A percentile compares a stretch with the other conserved stretches of the same genome.
These are phyloP conservation scores for Debaryomyces robertsiae DNA, from an alignment of 1,139 yeast genomes.

Conservation along the genomic window DNA sequence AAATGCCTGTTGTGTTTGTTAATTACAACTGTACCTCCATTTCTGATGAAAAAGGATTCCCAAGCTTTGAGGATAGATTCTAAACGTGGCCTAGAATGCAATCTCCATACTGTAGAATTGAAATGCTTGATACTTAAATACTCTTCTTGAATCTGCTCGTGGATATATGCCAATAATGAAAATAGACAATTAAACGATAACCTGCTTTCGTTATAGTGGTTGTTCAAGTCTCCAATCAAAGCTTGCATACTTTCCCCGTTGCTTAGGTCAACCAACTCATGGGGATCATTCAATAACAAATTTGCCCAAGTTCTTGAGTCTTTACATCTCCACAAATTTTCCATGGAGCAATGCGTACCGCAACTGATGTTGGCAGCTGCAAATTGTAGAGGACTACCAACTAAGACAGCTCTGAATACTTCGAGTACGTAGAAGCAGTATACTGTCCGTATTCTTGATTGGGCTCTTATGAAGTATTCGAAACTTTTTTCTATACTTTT, in stretches of 20 bases:
- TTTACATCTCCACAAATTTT: slow-evolving; percentile 68
- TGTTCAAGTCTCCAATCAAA: slow-evolving; percentile 50
- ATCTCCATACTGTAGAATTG: slow-evolving; percentile 55
- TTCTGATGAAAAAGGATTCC: slow-evolving; percentile 62
- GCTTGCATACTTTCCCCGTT: slow-evolving; percentile 58
- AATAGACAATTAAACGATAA: slow-evolving; percentile 61
- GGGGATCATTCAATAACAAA: slow-evolving; percentile 15
- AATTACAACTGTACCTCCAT: slow-evolving; percentile 61
- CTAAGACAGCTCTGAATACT: slow-evolving; percentile 66
- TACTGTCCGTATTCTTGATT: slow-evolving; percentile 83
- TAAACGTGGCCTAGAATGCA: slow-evolving; percentile 58
- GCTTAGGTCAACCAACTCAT: slow-evolving; percentile 49
- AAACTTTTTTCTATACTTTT: slow-evolving; percentile 47
- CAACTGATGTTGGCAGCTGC: slow-evolving; percentile 65
- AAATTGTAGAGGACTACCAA: slow-evolving; percentile 59
- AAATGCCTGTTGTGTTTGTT: slow-evolving; percentile 52
- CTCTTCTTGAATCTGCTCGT: slow-evolving; percentile 65
- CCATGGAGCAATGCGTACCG: slow-evolving; percentile 74
- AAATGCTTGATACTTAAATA: slow-evolving; percentile 32
- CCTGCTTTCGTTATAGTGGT: slow-evolving; percentile 42
- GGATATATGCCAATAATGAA: slow-evolving; percentile 69
- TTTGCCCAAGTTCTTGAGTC: slow-evolving; percentile 60
- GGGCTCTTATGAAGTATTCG: slow-evolving; percentile 77
- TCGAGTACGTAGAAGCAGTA: slow-evolving; percentile 77
- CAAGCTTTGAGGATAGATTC: slow-evolving; percentile 59